phyloP scores from a whole-genome alignment of 169 alveolate genomes.

The Besnoitia besnoiti region DNA sequence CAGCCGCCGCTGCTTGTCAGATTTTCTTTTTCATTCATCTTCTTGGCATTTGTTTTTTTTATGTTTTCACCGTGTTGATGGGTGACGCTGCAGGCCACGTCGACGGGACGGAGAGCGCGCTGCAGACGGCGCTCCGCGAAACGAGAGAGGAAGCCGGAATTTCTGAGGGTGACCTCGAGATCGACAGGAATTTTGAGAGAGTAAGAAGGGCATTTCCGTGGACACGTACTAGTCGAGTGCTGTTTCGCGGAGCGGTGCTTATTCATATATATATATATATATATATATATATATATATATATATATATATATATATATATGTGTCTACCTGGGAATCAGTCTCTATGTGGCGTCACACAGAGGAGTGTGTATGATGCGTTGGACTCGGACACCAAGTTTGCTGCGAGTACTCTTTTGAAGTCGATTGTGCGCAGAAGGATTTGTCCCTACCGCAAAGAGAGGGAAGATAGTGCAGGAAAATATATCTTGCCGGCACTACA shows the following conservation, averaged over 20 bases:
- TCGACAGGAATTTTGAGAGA: neutral
- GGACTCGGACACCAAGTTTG: too few species aligned
- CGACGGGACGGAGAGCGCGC: neutral
- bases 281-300: too few species aligned
- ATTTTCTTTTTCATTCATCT: neutral
- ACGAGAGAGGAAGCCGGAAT: conserved; percentile 24
- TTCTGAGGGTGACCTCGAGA: neutral
- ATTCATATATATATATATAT: too few species aligned
- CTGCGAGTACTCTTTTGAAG: too few species aligned
- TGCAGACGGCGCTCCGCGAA: conserved; percentile 21
- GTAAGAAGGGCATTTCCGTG: neutral
- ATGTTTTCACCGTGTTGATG: neutral
- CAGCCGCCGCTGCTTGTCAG: neutral
- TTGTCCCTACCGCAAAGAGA: too few species aligned
- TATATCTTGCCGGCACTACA: too few species aligned
- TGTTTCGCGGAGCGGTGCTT: neutral
- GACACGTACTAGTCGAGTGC: neutral
- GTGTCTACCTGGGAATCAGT: neutral
- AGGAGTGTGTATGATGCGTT: too few species aligned
- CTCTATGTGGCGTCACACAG: too few species aligned
- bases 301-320: too few species aligned
- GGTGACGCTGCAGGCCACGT: conserved; percentile 37
- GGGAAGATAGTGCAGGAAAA: too few species aligned
- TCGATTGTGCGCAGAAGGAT: too few species aligned
- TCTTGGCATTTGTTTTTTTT: too few species aligned